Base-by-base conservation (phyloP, 148 eudicot genomes). In the Hydrangea macrophylla region DNA sequence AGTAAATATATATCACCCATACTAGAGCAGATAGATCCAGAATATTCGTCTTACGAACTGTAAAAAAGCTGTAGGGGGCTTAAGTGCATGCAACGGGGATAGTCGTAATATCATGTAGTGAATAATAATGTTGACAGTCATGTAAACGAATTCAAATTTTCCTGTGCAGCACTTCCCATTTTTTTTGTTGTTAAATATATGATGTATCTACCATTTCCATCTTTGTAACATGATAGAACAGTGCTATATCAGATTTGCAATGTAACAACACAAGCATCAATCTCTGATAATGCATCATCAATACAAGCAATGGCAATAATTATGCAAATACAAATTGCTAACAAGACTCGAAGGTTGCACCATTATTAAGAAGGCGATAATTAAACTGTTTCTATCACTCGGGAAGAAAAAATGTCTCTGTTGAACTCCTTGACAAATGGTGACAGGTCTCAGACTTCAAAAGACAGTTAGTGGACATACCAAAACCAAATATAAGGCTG, bases 1-100 rank as follows among this genome's bases (percentile, higher is more conserved):
- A 73, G 79, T 40, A n/a, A 58, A 51, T 33, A 59, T 2, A 75
- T 70, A 78, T 69, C 59, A 67, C 57, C 60, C 76, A 23, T 50
- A 25, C 33, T 30, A 32, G 48, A 66, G 60, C 23, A 56, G 62
- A 62, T 10, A 58, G 42, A 55, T 26, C 25, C 28, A 55, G 45
- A 66, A 20, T 22, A 73, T 9, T 27, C 44, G 9, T 31, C 65
- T 51, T 57, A 32, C 27, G 18, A 27, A 64, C 17, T n/a, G n/a
- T 23, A 50, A 30, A 54, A 9, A 40, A 5, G 25, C 51, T 40
- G 22, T 23, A 17, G 40, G 64, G 27, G 4, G 48, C 28, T 60
- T 9, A 39, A 48, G 6, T 17, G 40, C 39, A 30, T 10, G 30
- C 17, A 2, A 48, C 23, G 5, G 20, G 53, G 22, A 48, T 48